Percentiles rank a stretch among this genome's conserved stretches.
These are phyloP conservation scores for Leccinum disarticulatum DNA, from an alignment of 768 basidiomycete genomes.

Conservation along the genomic window DNA sequence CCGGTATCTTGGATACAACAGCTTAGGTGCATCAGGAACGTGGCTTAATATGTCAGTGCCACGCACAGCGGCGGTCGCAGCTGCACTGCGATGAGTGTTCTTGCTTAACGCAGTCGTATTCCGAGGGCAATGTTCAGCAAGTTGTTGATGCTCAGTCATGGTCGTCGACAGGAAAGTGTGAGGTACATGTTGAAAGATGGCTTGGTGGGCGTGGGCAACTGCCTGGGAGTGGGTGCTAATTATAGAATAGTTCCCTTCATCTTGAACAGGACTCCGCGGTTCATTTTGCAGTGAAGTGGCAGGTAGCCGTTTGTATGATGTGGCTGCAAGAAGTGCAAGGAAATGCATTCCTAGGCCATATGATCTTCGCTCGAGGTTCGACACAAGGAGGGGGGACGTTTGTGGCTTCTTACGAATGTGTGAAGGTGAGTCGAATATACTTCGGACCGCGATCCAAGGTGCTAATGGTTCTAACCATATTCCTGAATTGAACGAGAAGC, in stretches of 20 bases:
- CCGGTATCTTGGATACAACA: conserved; percentile 13
- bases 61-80: neutral
- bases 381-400: neutral
- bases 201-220: neutral
- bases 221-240: neutral
- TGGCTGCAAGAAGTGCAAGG: neutral
- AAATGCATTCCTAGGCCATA: neutral
- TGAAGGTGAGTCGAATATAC: neutral
- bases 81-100: neutral
- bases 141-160: neutral
- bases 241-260: conserved; percentile 4
- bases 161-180: neutral
- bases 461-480: neutral
- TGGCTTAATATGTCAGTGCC: neutral
- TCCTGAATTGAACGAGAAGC: neutral
- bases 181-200: neutral
- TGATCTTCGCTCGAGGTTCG: neutral
- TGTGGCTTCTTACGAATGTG: neutral
- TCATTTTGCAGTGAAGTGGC: neutral
- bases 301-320: neutral
- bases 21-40: neutral
- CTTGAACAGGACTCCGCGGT: neutral
- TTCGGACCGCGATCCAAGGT: neutral
- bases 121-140: neutral
- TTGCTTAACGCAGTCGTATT: neutral